phyloP scores from a whole-genome alignment of 2,329 filamentous ascomycete genomes.

The Cladosporium sp. region DNA sequence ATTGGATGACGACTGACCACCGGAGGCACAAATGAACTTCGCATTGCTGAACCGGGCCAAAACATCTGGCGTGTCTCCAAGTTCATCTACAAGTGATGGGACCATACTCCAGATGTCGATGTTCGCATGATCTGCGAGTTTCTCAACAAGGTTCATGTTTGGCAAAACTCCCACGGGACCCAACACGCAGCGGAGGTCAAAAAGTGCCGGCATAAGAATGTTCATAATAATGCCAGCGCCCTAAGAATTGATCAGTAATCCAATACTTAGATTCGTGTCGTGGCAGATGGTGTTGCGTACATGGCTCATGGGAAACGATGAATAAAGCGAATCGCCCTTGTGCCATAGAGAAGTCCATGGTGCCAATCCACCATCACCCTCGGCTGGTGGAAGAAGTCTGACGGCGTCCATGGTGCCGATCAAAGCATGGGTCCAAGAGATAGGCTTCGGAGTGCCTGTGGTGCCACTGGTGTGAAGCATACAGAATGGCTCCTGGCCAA shows the following conservation, averaged over 20 bases:
- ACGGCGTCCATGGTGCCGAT: not conserved
- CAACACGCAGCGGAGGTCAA: not conserved
- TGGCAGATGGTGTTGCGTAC: not conserved
- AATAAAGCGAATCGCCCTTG: not conserved
- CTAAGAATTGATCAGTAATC: not conserved
- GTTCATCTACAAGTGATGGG: conserved; percentile 1
- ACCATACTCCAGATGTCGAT: conserved; percentile 13
- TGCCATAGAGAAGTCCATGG: not conserved
- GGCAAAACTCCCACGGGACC: not conserved
- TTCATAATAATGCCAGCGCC: not conserved
- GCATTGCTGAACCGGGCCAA: not conserved
- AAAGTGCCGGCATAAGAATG: not conserved
- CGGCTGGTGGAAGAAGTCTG: not conserved
- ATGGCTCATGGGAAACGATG: not conserved
- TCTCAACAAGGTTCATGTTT: not conserved
- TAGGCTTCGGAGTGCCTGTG: conserved; percentile 6
- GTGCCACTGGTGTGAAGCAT: conserved; percentile 8
- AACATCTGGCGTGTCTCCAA: conserved; percentile 2
- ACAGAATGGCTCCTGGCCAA: not conserved
- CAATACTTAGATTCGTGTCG: not conserved
- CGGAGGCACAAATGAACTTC: not conserved
- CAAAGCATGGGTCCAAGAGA: conserved; percentile 7
- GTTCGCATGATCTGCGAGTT: not conserved
- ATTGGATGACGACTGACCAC: not conserved
- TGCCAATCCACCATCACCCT: not conserved